Percentiles rank a stretch among this genome's conserved stretches.
Conservation (phyloP, 2,329 filamentous ascomycete genomes). For the Fulvia fulva region DNA sequence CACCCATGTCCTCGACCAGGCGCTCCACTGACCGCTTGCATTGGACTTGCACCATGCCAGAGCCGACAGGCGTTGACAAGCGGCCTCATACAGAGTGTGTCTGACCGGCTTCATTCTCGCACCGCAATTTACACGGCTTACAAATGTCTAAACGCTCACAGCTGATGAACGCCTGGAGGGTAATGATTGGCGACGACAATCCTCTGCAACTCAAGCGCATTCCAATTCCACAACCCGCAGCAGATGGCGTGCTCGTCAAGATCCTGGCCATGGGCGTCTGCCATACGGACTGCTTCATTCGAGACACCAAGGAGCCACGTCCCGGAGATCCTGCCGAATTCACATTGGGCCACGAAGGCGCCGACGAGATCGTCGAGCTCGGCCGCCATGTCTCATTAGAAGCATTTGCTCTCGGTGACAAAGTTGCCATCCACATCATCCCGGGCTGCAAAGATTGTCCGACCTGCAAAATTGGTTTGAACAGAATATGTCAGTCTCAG, state of each 20-base stretch:
- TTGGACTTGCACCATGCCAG: too few relatives aligned
- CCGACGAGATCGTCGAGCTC: constrained; percentile 19
- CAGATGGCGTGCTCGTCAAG: constrained; percentile 32
- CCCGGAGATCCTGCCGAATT: constrained; percentile 14
- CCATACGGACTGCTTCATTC: constrained; percentile 33
- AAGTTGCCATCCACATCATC: constrained; percentile 35
- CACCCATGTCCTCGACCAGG: too few relatives aligned
- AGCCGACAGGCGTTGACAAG: too few relatives aligned
- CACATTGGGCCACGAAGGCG: constrained; percentile 23
- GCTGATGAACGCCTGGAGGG: constrained; percentile 1
- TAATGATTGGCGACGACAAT: not conserved
- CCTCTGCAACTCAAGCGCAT: constrained; percentile 20
- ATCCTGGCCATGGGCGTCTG: constrained; percentile 36
- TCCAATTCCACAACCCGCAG: constrained; percentile 24
- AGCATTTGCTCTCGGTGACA: constrained; percentile 26
- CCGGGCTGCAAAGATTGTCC: constrained; percentile 37
- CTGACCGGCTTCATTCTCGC: too few relatives aligned
- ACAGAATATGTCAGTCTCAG: constrained; percentile 35
- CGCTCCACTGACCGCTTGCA: too few relatives aligned
- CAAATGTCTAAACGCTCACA: not conserved
- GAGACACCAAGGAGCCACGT: constrained; percentile 20
- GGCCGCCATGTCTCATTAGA: constrained; percentile 11
- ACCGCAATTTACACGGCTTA: too few relatives aligned
- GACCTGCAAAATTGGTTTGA: constrained; percentile 40
- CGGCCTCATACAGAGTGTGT: too few relatives aligned